A percentile compares a stretch with the other conserved stretches of the same genome.
phyloP scores from a whole-genome alignment of 1,284 basidiomycete species.

The Abortiporus biennis region DNA sequence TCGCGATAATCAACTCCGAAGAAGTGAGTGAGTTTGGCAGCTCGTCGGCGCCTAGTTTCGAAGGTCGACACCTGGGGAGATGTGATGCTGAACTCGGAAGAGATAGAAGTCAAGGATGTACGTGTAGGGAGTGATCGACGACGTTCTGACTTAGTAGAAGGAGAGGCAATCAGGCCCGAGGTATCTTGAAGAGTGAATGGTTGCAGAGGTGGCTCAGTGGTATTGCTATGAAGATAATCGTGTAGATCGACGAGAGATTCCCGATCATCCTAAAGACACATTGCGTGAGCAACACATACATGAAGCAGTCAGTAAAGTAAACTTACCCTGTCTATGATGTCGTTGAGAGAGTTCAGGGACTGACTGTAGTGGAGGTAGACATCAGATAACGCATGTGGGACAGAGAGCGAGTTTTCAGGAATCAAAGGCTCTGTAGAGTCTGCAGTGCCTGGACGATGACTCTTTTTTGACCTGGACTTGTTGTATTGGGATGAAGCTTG shows the following conservation, averaged over 20 bases:
- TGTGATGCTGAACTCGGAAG: slow-evolving; percentile 40
- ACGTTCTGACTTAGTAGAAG: slow-evolving; percentile 40
- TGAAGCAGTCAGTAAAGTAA: slow-evolving; percentile 1
- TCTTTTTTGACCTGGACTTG: slow-evolving; percentile 30
- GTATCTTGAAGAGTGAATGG: slow-evolving; percentile 12
- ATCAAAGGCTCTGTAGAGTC: slow-evolving; percentile 51
- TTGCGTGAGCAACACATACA: slow-evolving; percentile 5
- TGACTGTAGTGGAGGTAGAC: slow-evolving; percentile 73
- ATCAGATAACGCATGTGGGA: slow-evolving; percentile 28
- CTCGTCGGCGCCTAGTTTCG: slow-evolving; percentile 62
- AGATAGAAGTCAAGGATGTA: slow-evolving; percentile 53
- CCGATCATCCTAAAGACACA: slow-evolving; percentile 53
- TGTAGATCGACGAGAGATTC: slow-evolving; percentile 69
- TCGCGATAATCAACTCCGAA: slow-evolving; percentile 79
- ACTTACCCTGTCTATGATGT: slow-evolving; percentile 70
- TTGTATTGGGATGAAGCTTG: slow-evolving; percentile 36
- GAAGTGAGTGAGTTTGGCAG: slow-evolving; percentile 76
- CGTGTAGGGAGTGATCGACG: slow-evolving; percentile 64
- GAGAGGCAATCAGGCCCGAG: slow-evolving; percentile 10
- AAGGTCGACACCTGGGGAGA: slow-evolving; percentile 48
- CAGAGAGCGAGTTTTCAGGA: slow-evolving; percentile 21
- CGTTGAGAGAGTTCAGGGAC: slow-evolving; percentile 68
- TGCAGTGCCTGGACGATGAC: slow-evolving; percentile 41
- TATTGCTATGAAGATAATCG: slow-evolving; percentile 47
- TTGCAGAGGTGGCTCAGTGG: slow-evolving; percentile 14